Evolutionary conservation across 139 green algal species (phyloP).

Genomic region (Zygnema circumcarinatum): DNA sequence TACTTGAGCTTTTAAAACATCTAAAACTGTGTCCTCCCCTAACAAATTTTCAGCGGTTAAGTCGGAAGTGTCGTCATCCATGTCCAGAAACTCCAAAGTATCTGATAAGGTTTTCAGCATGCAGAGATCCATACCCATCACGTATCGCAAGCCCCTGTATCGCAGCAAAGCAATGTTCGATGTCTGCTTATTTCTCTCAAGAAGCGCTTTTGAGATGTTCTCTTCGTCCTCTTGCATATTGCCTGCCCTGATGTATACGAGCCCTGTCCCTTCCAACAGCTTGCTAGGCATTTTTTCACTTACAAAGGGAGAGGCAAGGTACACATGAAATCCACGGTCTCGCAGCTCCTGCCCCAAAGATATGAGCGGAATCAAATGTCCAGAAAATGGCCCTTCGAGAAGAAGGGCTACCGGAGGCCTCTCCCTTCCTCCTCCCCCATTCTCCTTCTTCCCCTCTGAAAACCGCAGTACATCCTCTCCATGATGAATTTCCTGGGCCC

Average conservation of each 20-base stretch:
- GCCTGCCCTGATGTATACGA: not conserved
- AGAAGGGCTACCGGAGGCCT: slow-evolving; percentile 69
- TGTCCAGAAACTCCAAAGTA: not conserved
- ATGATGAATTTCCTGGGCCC: slow-evolving; percentile 3
- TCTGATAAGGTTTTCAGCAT: not conserved
- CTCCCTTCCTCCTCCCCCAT: slow-evolving; percentile 63
- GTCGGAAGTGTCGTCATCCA: not conserved
- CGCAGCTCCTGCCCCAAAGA: not conserved
- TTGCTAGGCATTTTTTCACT: not conserved
- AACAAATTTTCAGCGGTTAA: not conserved
- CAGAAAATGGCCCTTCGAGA: slow-evolving; percentile 65
- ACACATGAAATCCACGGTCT: not conserved
- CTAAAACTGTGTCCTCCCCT: not conserved
- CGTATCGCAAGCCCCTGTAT: not conserved
- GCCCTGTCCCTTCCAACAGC: slow-evolving; percentile 10
- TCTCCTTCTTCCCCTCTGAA: slow-evolving; percentile 31
- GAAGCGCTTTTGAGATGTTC: not conserved
- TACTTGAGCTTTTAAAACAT: not conserved
- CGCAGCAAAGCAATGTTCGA: not conserved
- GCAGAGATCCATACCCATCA: not conserved
- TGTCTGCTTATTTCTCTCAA: not conserved
- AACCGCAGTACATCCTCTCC: not conserved
- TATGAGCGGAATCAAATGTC: not conserved
- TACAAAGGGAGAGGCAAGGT: not conserved
- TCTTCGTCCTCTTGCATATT: not conserved